These are phyloP conservation scores for Plasmodium gonderi DNA, from an alignment of 169 alveolate genomes.

Conservation along the genomic window DNA sequence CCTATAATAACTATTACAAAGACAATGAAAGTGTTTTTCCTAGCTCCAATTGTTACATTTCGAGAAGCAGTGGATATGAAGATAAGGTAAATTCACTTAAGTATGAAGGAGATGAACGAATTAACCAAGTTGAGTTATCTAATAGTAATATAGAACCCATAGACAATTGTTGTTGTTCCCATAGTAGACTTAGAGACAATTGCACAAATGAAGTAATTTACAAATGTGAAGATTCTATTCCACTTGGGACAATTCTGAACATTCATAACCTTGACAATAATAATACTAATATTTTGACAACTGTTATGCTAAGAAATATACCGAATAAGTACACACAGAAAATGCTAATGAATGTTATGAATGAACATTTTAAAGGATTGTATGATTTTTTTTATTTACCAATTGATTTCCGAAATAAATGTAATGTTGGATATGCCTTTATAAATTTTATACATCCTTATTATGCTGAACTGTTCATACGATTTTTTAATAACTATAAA, in stretches of 20 bases:
- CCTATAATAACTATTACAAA: neutral
- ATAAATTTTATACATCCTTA: constrained; percentile 83
- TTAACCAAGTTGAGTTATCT: neutral
- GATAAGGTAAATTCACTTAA: neutral
- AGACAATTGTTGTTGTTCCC: neutral
- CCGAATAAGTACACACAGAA: constrained; percentile 89
- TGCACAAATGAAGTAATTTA: constrained; percentile 7
- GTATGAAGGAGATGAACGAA: neutral
- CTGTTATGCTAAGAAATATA: constrained; percentile 89
- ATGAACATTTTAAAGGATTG: constrained; percentile 78
- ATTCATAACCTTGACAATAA: constrained; percentile 46
- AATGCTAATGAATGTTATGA: constrained; percentile 82
- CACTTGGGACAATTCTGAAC: constrained; percentile 56
- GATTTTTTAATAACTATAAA: constrained; percentile 72
- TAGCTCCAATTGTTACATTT: neutral
- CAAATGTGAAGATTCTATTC: constrained; percentile 70
- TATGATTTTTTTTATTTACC: constrained; percentile 90
- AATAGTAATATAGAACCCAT: neutral
- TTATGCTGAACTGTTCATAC: constrained; percentile 74
- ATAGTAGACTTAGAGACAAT: neutral
- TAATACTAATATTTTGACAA: constrained; percentile 54
- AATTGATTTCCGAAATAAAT: constrained; percentile 87
- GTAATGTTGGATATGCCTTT: constrained; percentile 91
- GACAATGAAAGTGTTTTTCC: neutral
- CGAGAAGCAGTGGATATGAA: neutral